Base-by-base conservation (phyloP, 2,329 filamentous ascomycete species). In the Acrocalymma vagum region DNA sequence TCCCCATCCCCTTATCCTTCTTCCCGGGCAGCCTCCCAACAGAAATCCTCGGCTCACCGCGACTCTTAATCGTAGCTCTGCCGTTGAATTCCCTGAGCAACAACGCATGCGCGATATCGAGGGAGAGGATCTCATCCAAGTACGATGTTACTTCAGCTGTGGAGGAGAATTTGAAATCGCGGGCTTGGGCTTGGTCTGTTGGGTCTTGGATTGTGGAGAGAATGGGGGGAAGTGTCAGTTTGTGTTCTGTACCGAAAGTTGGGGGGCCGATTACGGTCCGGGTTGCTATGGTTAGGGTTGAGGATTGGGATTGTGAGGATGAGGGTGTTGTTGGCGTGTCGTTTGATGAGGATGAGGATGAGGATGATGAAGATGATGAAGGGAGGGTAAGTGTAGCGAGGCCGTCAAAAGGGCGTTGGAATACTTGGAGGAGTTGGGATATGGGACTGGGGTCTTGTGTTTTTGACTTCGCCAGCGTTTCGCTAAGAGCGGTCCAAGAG, bases 221-320 rank as follows among this genome's bases (percentile, higher is more conserved):
- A 1, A 63, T 51, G 4, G 60, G 45, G 7, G 67, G 65, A 5
- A 71, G 44, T 5, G 55, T 60, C 9, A 70, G 42, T 36, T 55
- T 63, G 41, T 65, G 61, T 37, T 69, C 65, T 5, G 63, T 61
- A 27, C 68, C 68, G 29, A 66, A 68, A 1, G 53, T 63, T 3
- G 66, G 68, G 11, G 53, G 53, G 9, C 60, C 63, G 11, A 71
- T 55, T 14, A 55, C 58, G 1, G 68, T 71, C 15, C 63, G 60
- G 21, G 63, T 65, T 5, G 51, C 44, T 6, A 70, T 45, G 2
- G 22, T 51, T 16, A 71, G 27, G 11, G 42, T 48, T 29, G 67
- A 63, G 3, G 43, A 33, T 23, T 57, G 48, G 4, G 40, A 25
- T 31, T 48, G 53, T 13, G 21, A 47, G 14, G 48, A 41, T 2